Base-by-base conservation (phyloP, 495 filamentous ascomycete species). In the Penicillium subrubescens region DNA sequence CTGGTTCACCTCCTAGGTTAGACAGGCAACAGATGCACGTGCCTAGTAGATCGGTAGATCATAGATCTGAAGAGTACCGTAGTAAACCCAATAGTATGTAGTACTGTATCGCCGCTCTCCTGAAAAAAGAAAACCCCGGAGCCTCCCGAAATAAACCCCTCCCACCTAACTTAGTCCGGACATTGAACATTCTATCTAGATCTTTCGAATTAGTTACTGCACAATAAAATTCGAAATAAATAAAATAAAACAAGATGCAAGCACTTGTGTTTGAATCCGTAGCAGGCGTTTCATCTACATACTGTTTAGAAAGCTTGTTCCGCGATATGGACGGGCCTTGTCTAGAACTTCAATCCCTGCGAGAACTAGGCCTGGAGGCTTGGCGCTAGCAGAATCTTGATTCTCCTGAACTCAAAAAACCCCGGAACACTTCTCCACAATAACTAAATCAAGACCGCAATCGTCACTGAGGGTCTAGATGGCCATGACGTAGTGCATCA, bases 401-500 rank as follows among this genome's bases (percentile, higher is more conserved):
- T 52, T 52, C 11, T 27, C 14, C 48, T n/a, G 48, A 52, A 52
- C 48, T 52, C 10, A 27, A 29, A 50, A 7, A 46, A 21, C 43
- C 23, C 48, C 14, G 14, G 48, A 31, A 31, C 23, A 15, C 8
- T 17, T 52, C 48, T 52, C 48, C 27, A 52, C 48, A 31, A 12
- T 41, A 17, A 41, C 37, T 14, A 31, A 8, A 11, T 23, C 25
- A 12, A 31, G 21, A 21, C 29, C 19, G 29, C 31, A 12, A n/a
- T 19, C 29, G 31, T 19, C 29, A 53, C 50, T 33, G 50, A 53
- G 19, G 39, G 27, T 23, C 27, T 51, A 37, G 57, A 59, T 8
- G 41, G 15, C 58, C 21, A 60, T 60, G 57, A 60, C 57, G 57
- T 27, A 51, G 8, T 34, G 10, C 8, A 51, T 50, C 27, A 17